Percentiles rank a stretch among this genome's conserved stretches.
These are phyloP conservation scores for Salix suchowensis DNA, from an alignment of 345 rosid species.

Conservation along the genomic window DNA sequence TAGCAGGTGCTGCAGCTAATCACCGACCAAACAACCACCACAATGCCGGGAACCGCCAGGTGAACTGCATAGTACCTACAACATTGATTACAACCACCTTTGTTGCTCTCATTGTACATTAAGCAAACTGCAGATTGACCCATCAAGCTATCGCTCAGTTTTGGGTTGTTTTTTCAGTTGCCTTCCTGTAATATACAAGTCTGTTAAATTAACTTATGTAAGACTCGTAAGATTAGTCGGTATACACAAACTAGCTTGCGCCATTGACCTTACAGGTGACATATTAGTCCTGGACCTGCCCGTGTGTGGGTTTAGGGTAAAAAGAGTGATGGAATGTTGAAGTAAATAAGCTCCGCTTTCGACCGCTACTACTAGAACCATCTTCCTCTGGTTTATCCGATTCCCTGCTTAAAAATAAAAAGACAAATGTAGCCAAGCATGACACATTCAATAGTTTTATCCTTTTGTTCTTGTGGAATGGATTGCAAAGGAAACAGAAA, in stretches of 20 bases:
- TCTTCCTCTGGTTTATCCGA: slow-evolving; percentile 61
- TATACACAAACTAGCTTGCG: no score
- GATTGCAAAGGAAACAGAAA: background rate
- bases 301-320: no score
- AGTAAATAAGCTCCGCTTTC: slow-evolving; percentile 30
- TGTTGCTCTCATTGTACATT: background rate
- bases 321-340: no score
- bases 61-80: background rate
- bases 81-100: background rate
- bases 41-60: slow-evolving; percentile 10
- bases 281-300: no score
- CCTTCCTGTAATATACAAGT: background rate
- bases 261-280: no score
- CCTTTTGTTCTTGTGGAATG: background rate
- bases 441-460: background rate
- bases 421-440: background rate
- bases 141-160: background rate
- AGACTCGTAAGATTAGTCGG: no score
- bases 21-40: slow-evolving; percentile 15
- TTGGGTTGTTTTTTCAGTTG: background rate
- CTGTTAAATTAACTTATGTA: no score
- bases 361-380: slow-evolving; percentile 31
- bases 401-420: slow-evolving; percentile 43
- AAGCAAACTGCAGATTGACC: background rate
- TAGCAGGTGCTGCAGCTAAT: slow-evolving; percentile 26